Evolutionary conservation across 352 stramenopile genomes (phyloP).

Genomic region (Elongisporangium anandrum): DNA sequence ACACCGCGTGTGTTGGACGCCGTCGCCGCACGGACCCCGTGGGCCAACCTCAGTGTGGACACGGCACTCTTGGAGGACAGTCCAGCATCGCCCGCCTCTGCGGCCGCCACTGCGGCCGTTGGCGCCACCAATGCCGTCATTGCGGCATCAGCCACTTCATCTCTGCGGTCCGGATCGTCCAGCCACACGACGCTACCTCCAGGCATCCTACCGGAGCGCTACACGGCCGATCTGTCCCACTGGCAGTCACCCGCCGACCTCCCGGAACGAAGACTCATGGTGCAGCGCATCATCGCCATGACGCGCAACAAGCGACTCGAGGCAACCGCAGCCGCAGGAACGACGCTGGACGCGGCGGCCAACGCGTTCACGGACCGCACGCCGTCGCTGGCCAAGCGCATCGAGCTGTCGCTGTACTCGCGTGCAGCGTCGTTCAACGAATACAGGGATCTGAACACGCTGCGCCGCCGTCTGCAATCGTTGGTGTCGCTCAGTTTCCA

Average conservation of each 20-base stretch:
- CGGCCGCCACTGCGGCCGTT: constrained; percentile 3
- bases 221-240: constrained; percentile 72
- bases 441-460: constrained; percentile 82
- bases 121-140: constrained; percentile 4
- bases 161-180: constrained; percentile 50
- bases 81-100: constrained; percentile 8
- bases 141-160: constrained; percentile 18
- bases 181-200: constrained; percentile 37
- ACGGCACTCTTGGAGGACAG: constrained; percentile 16
- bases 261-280: constrained; percentile 75
- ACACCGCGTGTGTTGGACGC: constrained; percentile 55
- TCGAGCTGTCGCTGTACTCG: constrained; percentile 83
- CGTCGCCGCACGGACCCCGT: constrained; percentile 37
- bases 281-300: constrained; percentile 87
- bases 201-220: constrained; percentile 64
- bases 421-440: constrained; percentile 77
- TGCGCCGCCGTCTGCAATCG: constrained; percentile 74
- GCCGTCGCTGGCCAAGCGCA: constrained; percentile 80
- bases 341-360: constrained; percentile 5
- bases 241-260: constrained; percentile 84
- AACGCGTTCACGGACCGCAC: constrained; percentile 48
- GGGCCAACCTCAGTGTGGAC: constrained; percentile 74
- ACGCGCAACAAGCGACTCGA: constrained; percentile 62
- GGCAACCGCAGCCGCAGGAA: not conserved
- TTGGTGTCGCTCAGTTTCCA: constrained; percentile 87